Base-by-base conservation (phyloP, 2,329 filamentous ascomycete genomes). In the Zalaria obscura region DNA sequence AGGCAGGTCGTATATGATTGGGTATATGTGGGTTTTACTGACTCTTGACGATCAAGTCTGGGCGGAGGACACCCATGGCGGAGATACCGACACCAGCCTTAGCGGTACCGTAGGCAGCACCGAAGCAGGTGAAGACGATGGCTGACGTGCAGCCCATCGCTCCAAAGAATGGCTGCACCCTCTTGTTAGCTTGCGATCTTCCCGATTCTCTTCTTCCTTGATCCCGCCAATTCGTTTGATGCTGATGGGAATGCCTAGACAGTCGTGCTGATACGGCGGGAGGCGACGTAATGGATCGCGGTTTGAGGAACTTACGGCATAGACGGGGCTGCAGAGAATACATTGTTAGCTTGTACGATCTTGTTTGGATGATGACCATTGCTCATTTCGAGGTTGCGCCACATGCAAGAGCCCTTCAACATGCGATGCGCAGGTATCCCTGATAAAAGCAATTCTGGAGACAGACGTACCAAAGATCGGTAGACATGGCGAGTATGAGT, bases 31-130 rank as follows among this genome's bases (percentile, higher is more conserved):
- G 38, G 39, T 18, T 45, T 35, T n/a, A 68, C 87, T 60, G 81
- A 96, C 91, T 96, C 83, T 95, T 96, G 66, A 98, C 89, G 65
- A 96, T 95, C 67, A 96, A 72, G 66, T 98, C 91, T 64, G 91
- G 91, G 67, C 91, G 78, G 55, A 98, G 78, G 58, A 96, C 89
- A 83, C 88, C 89, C 83, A 96, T 95, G 55, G 88, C 85, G 54
- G 86, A 86, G 62, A 98, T 94, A 76, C 91, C 91, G 56, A 96
- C 91, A 72, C 91, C 91, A 60, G 91, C 93, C 78, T 98, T 98
- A 63, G 91, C 91, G 55, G 91, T 98, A 68, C 91, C 91, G 70
- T 96, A 98, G 55, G 91, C 87, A 60, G 91, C 91, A 64, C 91
- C 87, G 56, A 94, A 80, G 69, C 86, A 93, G 64, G 87, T 93